These are phyloP conservation scores for Lepidium aucheri DNA, from an alignment of 345 rosid species.

Conservation along the genomic window DNA sequence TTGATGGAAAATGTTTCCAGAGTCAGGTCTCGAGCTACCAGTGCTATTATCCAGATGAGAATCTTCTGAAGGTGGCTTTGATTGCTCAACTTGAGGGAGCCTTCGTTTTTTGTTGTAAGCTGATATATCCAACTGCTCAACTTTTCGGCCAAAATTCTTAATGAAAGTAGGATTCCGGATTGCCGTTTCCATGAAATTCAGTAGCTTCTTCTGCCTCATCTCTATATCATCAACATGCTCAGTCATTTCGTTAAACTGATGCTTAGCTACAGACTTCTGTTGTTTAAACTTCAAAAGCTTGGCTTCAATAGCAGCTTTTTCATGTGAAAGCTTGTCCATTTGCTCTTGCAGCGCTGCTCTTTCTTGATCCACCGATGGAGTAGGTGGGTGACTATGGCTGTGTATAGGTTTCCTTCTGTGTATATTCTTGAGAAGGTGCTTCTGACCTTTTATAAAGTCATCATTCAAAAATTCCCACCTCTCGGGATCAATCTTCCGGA, in stretches of 20 bases:
- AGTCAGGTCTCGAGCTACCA: conserved; percentile 52
- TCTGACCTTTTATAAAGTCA: conserved; percentile 72
- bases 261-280: conserved; percentile 50
- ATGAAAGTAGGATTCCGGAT: conserved; percentile 48
- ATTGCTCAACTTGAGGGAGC: conserved; percentile 53
- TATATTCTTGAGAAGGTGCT: conserved; percentile 87
- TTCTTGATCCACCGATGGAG: conserved; percentile 47
- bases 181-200: conserved; percentile 50
- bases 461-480: conserved; percentile 93
- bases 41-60: conserved; percentile 50
- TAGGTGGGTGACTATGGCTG: conserved; percentile 77
- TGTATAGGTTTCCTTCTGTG: conserved; percentile 84
- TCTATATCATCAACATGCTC: conserved; percentile 48
- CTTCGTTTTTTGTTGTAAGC: conserved; percentile 76
- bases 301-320: conserved; percentile 62
- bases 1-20: conserved; percentile 56
- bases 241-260: conserved; percentile 51
- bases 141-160: conserved; percentile 46
- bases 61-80: conserved; percentile 50
- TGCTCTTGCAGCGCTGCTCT: conserved; percentile 62
- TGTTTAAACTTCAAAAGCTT: conserved; percentile 43
- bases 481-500: conserved; percentile 85
- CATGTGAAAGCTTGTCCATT: conserved; percentile 59
- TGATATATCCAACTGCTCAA: conserved; percentile 61
- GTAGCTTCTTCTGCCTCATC: conserved; percentile 57